A percentile compares a stretch with the other conserved stretches of the same genome.
Conservation (phyloP, 352 stramenopile species). For the Thalassiosira sp. region DNA sequence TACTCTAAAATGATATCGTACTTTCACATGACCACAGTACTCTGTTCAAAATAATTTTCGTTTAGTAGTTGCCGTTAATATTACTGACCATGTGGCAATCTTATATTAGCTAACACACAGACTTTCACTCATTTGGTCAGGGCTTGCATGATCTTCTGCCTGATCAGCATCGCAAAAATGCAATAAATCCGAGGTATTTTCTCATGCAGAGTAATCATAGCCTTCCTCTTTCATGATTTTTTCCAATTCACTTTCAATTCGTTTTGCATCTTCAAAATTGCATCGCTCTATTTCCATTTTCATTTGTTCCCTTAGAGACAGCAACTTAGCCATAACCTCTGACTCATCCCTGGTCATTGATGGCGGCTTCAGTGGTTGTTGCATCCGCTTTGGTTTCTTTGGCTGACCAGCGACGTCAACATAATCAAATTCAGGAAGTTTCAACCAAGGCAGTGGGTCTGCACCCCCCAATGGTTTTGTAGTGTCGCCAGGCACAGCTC, state of each 20-base stretch:
- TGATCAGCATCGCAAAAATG: too few species aligned
- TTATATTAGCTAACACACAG: too few species aligned
- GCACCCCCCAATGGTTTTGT: conserved; percentile 2
- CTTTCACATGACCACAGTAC: background rate
- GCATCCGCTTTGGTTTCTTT: conserved; percentile 14
- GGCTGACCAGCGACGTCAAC: conserved; percentile 75
- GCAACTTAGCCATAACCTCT: conserved; percentile 30
- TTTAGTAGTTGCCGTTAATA: too few species aligned
- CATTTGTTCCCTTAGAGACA: conserved; percentile 51
- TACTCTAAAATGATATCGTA: conserved; percentile 14
- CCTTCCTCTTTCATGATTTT: conserved; percentile 52
- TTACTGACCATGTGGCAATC: too few species aligned
- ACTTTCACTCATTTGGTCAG: too few species aligned
- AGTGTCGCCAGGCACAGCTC: background rate
- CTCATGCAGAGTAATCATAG: too few species aligned
- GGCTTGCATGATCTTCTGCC: too few species aligned
- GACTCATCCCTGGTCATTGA: background rate
- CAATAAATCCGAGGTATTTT: too few species aligned
- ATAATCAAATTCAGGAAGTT: conserved; percentile 75
- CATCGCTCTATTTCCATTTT: conserved; percentile 47
- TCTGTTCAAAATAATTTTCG: background rate
- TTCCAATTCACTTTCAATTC: conserved; percentile 57
- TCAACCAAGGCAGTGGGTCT: conserved; percentile 76
- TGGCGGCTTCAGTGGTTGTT: background rate
- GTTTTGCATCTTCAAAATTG: conserved; percentile 53